These are phyloP conservation scores for Aspergillus baeticus DNA, from an alignment of 495 filamentous ascomycete species.

Conservation along the genomic window DNA sequence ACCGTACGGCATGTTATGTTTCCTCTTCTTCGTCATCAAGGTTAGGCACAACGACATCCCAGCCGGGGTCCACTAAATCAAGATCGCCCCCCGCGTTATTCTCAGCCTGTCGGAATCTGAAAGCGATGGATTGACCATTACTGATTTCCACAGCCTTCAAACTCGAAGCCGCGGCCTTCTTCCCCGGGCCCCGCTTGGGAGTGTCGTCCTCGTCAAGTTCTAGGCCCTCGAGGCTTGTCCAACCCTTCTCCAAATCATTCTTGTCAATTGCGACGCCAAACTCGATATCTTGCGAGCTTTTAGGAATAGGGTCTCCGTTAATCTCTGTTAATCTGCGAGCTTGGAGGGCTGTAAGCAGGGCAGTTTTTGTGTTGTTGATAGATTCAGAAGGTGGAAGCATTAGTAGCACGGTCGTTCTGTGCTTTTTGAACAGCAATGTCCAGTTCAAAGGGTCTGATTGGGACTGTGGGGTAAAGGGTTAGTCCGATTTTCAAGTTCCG, in stretches of 20 bases:
- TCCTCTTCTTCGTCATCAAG: slow-evolving; percentile 55
- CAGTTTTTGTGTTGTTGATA: slow-evolving; percentile 59
- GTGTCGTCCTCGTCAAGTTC: slow-evolving; percentile 39
- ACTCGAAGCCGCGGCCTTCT: slow-evolving; percentile 39
- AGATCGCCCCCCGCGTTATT: slow-evolving; percentile 25
- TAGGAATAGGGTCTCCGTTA: slow-evolving; percentile 48
- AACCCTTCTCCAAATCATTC: slow-evolving; percentile 57
- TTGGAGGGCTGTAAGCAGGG: slow-evolving; percentile 58
- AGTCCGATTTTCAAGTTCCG: too few species aligned
- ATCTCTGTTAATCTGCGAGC: slow-evolving; percentile 42
- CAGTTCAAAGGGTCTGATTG: slow-evolving; percentile 42
- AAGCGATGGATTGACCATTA: slow-evolving; percentile 67
- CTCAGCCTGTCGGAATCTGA: slow-evolving; percentile 52
- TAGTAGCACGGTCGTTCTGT: slow-evolving; percentile 74
- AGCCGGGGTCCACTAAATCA: slow-evolving; percentile 53
- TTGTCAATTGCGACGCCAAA: slow-evolving; percentile 54
- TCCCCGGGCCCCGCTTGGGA: slow-evolving; percentile 38
- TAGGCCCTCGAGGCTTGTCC: slow-evolving; percentile 45
- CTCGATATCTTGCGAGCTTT: slow-evolving; percentile 46
- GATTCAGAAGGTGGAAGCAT: slow-evolving; percentile 60
- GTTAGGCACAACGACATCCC: slow-evolving; percentile 63
- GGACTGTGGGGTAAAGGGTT: slow-evolving; percentile 16
- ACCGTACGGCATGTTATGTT: not conserved
- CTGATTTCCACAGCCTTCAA: slow-evolving; percentile 50
- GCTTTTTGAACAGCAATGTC: slow-evolving; percentile 77